Base-by-base conservation (phyloP, 2,329 filamentous ascomycete species). In the Fusarium sp. region DNA sequence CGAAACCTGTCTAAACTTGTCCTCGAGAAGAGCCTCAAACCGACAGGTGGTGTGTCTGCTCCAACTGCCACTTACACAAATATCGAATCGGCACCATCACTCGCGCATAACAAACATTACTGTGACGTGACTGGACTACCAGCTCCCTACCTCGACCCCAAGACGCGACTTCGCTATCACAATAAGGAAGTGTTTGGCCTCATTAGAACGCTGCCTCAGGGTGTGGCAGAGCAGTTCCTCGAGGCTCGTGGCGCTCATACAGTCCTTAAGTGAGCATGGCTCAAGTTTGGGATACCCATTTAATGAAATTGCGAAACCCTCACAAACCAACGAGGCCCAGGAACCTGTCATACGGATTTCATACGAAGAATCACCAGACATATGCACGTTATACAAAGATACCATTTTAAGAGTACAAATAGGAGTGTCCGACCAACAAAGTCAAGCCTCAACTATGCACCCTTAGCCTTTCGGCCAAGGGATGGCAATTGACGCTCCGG, bases 381-480 rank as follows among this genome's bases (percentile, higher is more conserved):
- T 35, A 51, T 45, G 54, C 55, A 62, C 35, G 45, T 54, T 61
- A 63, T 48, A 58, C 39, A 50, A 59, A 70, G 51, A 65, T 41
- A 56, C 50, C 67, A 62, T 53, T 62, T 35, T 38, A 58, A 64
- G 54, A 56, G 53, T 59, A 66, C 70, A 61, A 58, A 70, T 38
- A 28, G 28, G 30, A 75, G 76, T 96, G 93, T 96, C 84, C 87
- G 93, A 92, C 89, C 93, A 91, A 90, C 93, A 93, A 94, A 98
- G 94, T 97, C 95, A 98, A 97, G 90, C 94, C 87, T 89, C 91
- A 90, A 92, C 94, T 93, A 98, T 91, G 92, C 94, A 93, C 90
- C 91, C 87, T 84, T 82, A 82, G 87, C 90, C 93, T 97, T 85
- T 97, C 93, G 86, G 90, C 85, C 85, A 86, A 87, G 88, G 90